phyloP scores from a whole-genome alignment of 169 alveolate genomes.

The Cryptosporidium sp. region DNA sequence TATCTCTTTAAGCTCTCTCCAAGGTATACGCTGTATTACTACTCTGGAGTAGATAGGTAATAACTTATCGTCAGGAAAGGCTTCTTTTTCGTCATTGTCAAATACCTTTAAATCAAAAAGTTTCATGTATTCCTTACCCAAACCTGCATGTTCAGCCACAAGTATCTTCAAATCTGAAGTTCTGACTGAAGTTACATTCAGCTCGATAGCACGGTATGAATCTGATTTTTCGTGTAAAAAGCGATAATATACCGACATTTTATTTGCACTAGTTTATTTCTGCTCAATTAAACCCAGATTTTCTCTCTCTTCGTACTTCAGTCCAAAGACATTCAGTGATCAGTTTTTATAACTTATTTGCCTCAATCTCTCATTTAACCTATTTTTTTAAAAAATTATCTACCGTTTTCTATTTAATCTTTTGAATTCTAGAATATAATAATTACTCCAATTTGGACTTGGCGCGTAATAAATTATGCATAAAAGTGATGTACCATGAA shows the following conservation, averaged over 20 bases:
- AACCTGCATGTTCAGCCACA: constrained; percentile 71
- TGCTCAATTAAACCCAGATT: background rate
- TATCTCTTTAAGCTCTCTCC: constrained; percentile 68
- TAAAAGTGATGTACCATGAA: too few species aligned
- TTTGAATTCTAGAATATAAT: background rate
- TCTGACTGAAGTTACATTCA: constrained; percentile 45
- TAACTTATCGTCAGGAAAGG: constrained; percentile 60
- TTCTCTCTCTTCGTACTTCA: constrained; percentile 15
- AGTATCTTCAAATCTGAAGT: constrained; percentile 62
- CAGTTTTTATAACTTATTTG: background rate
- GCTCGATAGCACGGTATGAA: constrained; percentile 52
- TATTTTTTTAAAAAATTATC: background rate
- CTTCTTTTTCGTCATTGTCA: constrained; percentile 62
- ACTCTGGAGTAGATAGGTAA: constrained; percentile 72
- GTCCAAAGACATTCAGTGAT: background rate
- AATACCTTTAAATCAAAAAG: constrained; percentile 49
- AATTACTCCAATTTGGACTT: background rate
- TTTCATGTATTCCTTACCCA: constrained; percentile 59
- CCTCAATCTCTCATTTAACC: background rate
- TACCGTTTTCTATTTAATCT: background rate
- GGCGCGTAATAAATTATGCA: background rate
- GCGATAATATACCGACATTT: constrained; percentile 68
- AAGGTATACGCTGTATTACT: constrained; percentile 71
- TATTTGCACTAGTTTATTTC: background rate
- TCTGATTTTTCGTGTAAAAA: constrained; percentile 61